Percentiles rank a stretch among this genome's conserved stretches.
phyloP scores from a whole-genome alignment of 1,139 yeast species.

The Arxiozyma telluris region DNA sequence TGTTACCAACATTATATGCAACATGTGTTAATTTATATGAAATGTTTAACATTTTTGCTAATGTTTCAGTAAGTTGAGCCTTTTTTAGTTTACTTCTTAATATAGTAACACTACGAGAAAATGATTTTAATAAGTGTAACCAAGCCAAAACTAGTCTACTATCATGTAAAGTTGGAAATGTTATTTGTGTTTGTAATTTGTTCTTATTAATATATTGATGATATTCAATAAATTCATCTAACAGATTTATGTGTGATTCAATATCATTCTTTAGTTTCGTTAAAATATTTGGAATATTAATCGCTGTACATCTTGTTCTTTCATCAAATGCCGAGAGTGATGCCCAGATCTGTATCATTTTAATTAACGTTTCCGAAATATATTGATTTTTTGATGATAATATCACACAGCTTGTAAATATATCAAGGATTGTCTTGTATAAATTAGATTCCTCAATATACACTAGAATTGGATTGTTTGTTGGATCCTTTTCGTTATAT shows the following conservation, averaged over 20 bases:
- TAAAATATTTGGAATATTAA: constrained; percentile 19
- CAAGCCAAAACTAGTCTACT: constrained; percentile 21
- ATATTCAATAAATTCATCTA: constrained; percentile 17
- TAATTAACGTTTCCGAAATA: constrained; percentile 15
- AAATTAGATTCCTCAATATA: constrained; percentile 21
- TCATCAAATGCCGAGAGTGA: constrained; percentile 26
- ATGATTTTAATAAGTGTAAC: constrained; percentile 46
- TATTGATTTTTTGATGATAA: constrained; percentile 13
- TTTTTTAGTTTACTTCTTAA: constrained; percentile 62
- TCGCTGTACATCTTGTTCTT: constrained; percentile 17
- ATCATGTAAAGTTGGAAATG: constrained; percentile 23
- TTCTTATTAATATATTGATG: constrained; percentile 7
- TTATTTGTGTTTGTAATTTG: constrained; percentile 6
- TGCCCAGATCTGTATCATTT: constrained; percentile 24
- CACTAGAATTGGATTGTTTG: constrained; percentile 21
- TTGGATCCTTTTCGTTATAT: constrained; percentile 21
- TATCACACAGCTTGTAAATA: constrained; percentile 20
- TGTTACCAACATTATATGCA: constrained; percentile 23
- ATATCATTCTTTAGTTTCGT: constrained; percentile 20
- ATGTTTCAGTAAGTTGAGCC: constrained; percentile 42
- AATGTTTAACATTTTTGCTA: constrained; percentile 36
- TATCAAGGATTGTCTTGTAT: constrained; percentile 19
- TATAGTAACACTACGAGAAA: constrained; percentile 65
- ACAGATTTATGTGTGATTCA: constrained; percentile 16
- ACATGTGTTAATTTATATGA: constrained; percentile 19